Conservation (phyloP, 176 grass and related monocot genomes). For the Zoysia japonica region DNA sequence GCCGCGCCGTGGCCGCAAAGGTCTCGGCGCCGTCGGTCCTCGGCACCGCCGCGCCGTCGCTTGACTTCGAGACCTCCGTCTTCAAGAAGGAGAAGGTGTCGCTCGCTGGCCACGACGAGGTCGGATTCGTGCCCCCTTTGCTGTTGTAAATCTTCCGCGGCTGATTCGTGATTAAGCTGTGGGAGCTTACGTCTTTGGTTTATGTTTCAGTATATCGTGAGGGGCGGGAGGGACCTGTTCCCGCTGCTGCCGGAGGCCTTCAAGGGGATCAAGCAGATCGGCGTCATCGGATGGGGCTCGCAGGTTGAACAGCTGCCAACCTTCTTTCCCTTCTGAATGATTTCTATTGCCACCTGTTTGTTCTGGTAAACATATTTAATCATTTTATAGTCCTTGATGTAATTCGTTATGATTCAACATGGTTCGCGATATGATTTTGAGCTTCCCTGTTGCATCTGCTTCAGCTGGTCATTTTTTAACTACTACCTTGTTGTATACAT, state of each 20-base stretch:
- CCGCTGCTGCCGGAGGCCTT: constrained; percentile 68
- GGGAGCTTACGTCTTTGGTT: not conserved
- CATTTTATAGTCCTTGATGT: not conserved
- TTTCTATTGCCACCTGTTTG: not conserved
- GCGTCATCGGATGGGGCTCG: constrained; percentile 79
- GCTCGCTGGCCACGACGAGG: constrained; percentile 67
- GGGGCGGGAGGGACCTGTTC: constrained; percentile 77
- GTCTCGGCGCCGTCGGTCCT: constrained; percentile 48
- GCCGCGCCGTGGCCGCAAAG: constrained; percentile 35
- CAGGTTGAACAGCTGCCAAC: constrained; percentile 41
- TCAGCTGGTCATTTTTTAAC: too few species aligned
- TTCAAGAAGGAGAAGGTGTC: constrained; percentile 87
- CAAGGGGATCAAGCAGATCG: constrained; percentile 79
- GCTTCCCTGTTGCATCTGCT: not conserved
- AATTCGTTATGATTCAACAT: not conserved
- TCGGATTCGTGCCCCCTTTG: constrained; percentile 12
- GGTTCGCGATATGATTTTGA: not conserved
- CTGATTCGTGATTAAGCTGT: not conserved
- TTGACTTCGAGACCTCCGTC: constrained; percentile 72
- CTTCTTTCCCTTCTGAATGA: not conserved
- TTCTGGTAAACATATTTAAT: not conserved
- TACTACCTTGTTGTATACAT: not conserved
- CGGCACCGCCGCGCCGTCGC: constrained; percentile 43
- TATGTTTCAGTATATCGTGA: constrained; percentile 64
- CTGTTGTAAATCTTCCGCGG: not conserved